phyloP scores from a whole-genome alignment of 1,139 yeast genomes.

The Pichia sp. region DNA sequence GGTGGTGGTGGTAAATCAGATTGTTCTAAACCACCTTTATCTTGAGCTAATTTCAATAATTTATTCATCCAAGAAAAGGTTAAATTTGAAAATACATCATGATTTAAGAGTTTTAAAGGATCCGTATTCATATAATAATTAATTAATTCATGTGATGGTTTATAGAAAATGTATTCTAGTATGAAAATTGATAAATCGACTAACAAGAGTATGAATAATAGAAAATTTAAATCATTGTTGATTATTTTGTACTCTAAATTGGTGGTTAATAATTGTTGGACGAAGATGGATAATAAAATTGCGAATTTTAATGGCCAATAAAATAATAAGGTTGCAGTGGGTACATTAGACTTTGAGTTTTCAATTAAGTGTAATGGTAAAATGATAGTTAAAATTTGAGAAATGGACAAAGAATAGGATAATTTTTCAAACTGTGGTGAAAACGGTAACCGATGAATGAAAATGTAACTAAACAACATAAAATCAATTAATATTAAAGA shows the following conservation, averaged over 20 bases:
- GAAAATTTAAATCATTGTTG: slow-evolving; percentile 17
- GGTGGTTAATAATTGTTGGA: slow-evolving; percentile 26
- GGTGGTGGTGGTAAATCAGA: slow-evolving; percentile 55
- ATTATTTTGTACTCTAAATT: slow-evolving; percentile 14
- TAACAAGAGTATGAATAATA: slow-evolving; percentile 22
- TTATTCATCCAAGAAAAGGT: slow-evolving; percentile 62
- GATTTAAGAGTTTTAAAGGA: slow-evolving; percentile 28
- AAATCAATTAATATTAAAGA: slow-evolving; percentile 13
- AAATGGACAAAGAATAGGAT: slow-evolving; percentile 23
- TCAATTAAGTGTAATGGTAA: slow-evolving; percentile 41
- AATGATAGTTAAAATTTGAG: slow-evolving; percentile 24
- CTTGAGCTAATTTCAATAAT: slow-evolving; percentile 44
- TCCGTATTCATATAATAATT: slow-evolving; percentile 32
- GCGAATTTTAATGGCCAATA: slow-evolving; percentile 38
- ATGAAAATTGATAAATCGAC: slow-evolving; percentile 34
- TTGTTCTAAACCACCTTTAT: slow-evolving; percentile 41
- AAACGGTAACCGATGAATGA: neutral
- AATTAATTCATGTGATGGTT: slow-evolving; percentile 41
- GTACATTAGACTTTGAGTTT: slow-evolving; percentile 31
- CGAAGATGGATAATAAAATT: slow-evolving; percentile 25
- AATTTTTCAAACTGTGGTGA: slow-evolving; percentile 23
- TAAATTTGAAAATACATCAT: slow-evolving; percentile 44
- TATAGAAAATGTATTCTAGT: slow-evolving; percentile 35
- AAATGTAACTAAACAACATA: slow-evolving; percentile 3
- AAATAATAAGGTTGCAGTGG: slow-evolving; percentile 33